Evolutionary conservation across 768 basidiomycete species (phyloP).

Genomic region (Kwoniella europaea): DNA sequence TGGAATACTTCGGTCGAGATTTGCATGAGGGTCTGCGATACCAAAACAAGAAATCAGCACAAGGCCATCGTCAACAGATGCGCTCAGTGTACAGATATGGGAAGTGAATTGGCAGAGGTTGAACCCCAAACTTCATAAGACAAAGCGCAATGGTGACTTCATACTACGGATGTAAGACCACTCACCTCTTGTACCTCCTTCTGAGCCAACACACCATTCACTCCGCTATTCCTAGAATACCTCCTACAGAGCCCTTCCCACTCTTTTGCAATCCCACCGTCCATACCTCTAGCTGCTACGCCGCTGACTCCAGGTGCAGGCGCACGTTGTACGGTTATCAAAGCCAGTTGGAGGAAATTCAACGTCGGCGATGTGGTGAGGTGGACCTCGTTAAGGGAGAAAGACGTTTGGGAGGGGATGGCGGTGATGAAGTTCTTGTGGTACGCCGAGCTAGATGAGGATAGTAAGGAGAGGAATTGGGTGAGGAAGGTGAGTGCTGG

Average conservation of each 20-base stretch:
- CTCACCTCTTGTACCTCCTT: constrained; percentile 53
- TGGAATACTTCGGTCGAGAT: constrained; percentile 72
- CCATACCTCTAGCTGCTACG: constrained; percentile 73
- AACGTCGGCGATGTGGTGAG: constrained; percentile 76
- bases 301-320: constrained; percentile 66
- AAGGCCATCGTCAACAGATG: no score
- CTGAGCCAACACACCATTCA: constrained; percentile 63
- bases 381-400: constrained; percentile 64
- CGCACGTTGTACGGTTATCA: constrained; percentile 80
- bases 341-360: constrained; percentile 89
- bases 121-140: no score
- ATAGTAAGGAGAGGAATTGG: constrained; percentile 72
- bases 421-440: constrained; percentile 60
- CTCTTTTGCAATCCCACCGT: constrained; percentile 63
- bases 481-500: constrained; percentile 89
- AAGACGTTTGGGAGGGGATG: constrained; percentile 37
- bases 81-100: no score
- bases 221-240: constrained; percentile 75
- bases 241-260: constrained; percentile 86
- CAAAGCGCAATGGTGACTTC: no score
- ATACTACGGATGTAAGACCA: not conserved
- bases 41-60: no score
- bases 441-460: constrained; percentile 51
- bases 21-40: constrained; percentile 35
- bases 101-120: no score